Base-by-base conservation (phyloP, 805 yeast genomes). In the Pichia heedii region DNA sequence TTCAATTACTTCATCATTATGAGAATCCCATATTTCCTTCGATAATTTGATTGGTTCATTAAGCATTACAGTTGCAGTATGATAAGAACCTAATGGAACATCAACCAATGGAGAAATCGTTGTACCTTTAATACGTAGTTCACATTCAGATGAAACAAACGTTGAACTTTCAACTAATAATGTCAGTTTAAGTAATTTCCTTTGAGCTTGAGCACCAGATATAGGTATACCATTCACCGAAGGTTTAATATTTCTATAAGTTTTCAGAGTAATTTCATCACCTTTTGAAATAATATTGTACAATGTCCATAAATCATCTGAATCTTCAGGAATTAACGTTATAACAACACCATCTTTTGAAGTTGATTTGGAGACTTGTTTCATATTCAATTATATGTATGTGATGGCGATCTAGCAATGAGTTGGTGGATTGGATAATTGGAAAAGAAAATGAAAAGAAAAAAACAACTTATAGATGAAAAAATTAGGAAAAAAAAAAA, bases 291-390 rank as follows among this genome's bases (percentile, higher is more conserved):
- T 70, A 22, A 93, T 66, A 56, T 90, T 93, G 67, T 87, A 87
- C 4, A 86, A 57, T 22, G 84, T 79, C 87, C 96, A 93, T 48
- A 93, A 68, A 60, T 90, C 98, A 54, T 90, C 97, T 39, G 83
- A 77, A 54, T 93, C 97, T 55, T 89, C 84, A 0, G 97, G 89
- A 4, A 78, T 66, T 19, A 90, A 60, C 0, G 84, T 71, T 19
- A 86, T 69, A 3, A 71, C 63, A 6, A 90, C 94, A 45, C 81
- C 71, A 40, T 81, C 86, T 50, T 74, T 77, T 42, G 73, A 77
- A 32, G 77, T 60, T 16, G 61, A 54, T 46, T 74, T 72, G 6
- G 69, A 60, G 2, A 79, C 50, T 26, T 81, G 61, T 57, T 79
- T 81, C 89, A 81, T 79, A 15, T 5, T 7, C 29, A 16, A 18